Evolutionary conservation across 108 stramenopile species (phyloP), one percentile per base, ranked within the genome.

Genomic region (Pseudonitzschia multiseries): DNA sequence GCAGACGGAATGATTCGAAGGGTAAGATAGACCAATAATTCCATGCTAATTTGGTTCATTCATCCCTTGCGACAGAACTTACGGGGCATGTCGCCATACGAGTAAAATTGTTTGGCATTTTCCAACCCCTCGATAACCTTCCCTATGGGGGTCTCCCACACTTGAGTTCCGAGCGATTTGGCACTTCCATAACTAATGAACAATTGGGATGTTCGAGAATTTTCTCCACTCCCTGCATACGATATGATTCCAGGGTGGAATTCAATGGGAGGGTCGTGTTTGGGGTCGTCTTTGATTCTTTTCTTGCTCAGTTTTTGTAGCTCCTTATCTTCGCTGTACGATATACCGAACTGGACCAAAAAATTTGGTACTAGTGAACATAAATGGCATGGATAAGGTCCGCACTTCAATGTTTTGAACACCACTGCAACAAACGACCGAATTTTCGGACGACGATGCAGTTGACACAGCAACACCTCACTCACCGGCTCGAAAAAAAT

Each of bases 261-360:
- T 50, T 74, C 67, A 51, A 91, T 79, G 20, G 77, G 56, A 13
- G 83, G 86, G 29, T 69, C 65, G 65, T 84, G 78, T 28, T 88
- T 81, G 17, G 87, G 89, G 48, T 91, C 89, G 43, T 83, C 85
- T 36, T 51, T 71, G 57, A 85, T 88, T 2, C 69, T 51, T 10
- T 32, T 57, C 36, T 61, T 52, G 9, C 72, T 77, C 50, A 81
- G 70, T 17, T 68, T 20, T 73, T 81, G 83, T 57, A 94, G 59
- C 42, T 80, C 78, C 24, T 60, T 26, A 54, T 89, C 81, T 22
- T 68, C 51, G 18, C 81, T 80, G 77, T 92, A 93, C 18, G 76
- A 71, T 57, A 97, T 93, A 0, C 96, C 96, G 73, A 97, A 97
- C 71, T 97, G 96, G 5, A 94, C 93, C 50, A 96, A 70, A 57